phyloP scores from a whole-genome alignment of 495 filamentous ascomycete genomes.

The Letharia columbiana region DNA sequence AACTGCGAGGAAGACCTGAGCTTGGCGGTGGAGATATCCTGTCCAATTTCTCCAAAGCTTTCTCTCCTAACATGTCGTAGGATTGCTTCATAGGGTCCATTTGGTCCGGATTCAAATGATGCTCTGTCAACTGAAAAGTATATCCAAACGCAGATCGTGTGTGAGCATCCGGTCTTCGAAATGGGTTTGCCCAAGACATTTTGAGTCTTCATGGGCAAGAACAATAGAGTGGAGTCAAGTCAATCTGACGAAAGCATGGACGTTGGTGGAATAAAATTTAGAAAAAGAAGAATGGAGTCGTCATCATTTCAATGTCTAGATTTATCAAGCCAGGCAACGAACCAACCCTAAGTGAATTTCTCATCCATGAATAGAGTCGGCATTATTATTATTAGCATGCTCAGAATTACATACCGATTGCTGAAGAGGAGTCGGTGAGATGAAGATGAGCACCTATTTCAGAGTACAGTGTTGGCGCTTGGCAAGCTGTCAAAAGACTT shows the following conservation, averaged over 20 bases:
- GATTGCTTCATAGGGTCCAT: constrained; percentile 50
- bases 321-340: too few species aligned
- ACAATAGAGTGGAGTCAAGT: background rate
- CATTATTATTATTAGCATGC: too few species aligned
- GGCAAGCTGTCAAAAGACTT: too few species aligned
- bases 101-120: constrained; percentile 56
- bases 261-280: too few species aligned
- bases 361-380: too few species aligned
- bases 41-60: constrained; percentile 54
- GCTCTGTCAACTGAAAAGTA: constrained; percentile 58
- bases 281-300: too few species aligned
- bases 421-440: too few species aligned
- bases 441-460: too few species aligned
- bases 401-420: too few species aligned
- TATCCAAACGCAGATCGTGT: constrained; percentile 51
- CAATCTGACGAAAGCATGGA: background rate
- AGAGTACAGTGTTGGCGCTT: too few species aligned
- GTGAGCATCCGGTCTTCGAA: constrained; percentile 13
- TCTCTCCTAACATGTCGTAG: constrained; percentile 61
- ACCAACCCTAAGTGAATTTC: too few species aligned
- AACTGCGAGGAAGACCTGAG: constrained; percentile 6
- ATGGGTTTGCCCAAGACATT: constrained; percentile 23
- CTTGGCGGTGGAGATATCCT: constrained; percentile 39
- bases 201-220: background rate
- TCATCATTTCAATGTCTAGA: too few species aligned